Base-by-base conservation (phyloP, 2,329 filamentous ascomycete genomes). In the Colletotrichum sansevieriae region DNA sequence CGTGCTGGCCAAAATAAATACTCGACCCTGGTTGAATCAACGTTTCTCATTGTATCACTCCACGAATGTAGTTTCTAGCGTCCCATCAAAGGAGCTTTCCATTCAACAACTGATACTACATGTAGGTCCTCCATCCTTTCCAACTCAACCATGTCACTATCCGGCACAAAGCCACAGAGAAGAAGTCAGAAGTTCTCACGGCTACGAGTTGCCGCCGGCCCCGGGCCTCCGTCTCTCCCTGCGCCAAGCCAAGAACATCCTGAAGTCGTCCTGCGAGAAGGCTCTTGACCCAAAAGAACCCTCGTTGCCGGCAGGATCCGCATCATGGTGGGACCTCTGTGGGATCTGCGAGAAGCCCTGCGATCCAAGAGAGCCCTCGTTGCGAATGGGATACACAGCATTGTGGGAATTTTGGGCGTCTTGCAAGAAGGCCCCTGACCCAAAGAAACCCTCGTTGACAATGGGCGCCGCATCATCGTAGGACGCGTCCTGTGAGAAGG, bases 221-320 rank as follows among this genome's bases (percentile, higher is more conserved):
- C 47, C 18, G 7, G 47, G 47, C 47, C 22, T 51, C 12, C 47
- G 47, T 51, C 22, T 51, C 10, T 25, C 47, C 5, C 22, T 51
- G 1, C 47, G 47, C 47, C 47, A 51, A 51, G 47, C 47, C 47
- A 51, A 29, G 47, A 51, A 51, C 47, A 51, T 51, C 22, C 22
- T 51, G 18, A 51, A 29, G 47, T 51, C 47, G 22, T 51, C 12
- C 47, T 51, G 47, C 22, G 47, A 22, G 22, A 51, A 51, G 47
- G 47, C 18, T 9, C 12, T 29, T 51, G 5, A 22, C 12, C 22
- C 47, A 51, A 7, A 51, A 9, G 47, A 51, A 22, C 22, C 47
- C 47, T 51, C 11, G 12, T 51, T 25, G 12, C 22, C 11, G 12
- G 11, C 47, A 6, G 47, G 47, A 13, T 25, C 22, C 6, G 47